Conservation (phyloP, 495 filamentous ascomycete genomes). For the Penicillium paxilli region DNA sequence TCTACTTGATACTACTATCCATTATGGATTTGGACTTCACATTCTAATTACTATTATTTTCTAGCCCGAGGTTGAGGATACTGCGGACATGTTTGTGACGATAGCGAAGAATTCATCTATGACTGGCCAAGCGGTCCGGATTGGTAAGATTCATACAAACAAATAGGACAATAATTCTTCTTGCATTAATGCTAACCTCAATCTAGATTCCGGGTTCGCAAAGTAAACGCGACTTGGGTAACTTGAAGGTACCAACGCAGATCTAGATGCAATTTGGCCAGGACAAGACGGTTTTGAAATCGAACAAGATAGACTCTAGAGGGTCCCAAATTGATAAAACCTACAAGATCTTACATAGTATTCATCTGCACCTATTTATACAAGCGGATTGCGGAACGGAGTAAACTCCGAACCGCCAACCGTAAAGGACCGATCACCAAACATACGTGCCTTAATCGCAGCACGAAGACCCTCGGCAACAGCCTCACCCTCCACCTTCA, state of each 20-base stretch:
- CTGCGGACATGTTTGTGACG: constrained; percentile 51
- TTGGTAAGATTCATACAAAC: no score
- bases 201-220: constrained; percentile 39
- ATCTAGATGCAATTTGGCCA: no score
- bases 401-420: constrained; percentile 29
- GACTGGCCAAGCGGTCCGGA: constrained; percentile 54
- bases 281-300: no score
- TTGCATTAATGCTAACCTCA: constrained; percentile 14
- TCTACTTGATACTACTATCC: no score
- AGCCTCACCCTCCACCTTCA: constrained; percentile 47
- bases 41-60: constrained; percentile 10
- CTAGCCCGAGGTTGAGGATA: constrained; percentile 57
- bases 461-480: constrained; percentile 38
- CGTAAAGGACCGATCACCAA: constrained; percentile 31
- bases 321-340: constrained; percentile 23
- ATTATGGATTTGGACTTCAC: not conserved
- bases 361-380: constrained; percentile 15
- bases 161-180: no score
- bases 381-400: constrained; percentile 40
- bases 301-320: no score
- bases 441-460: constrained; percentile 45
- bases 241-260: no score
- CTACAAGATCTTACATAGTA: constrained; percentile 13
- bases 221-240: constrained; percentile 20
- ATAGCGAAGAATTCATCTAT: constrained; percentile 57